Evolutionary conservation across 2,329 filamentous ascomycete genomes (phyloP).

Genomic region (Talaromyces marneffei): DNA sequence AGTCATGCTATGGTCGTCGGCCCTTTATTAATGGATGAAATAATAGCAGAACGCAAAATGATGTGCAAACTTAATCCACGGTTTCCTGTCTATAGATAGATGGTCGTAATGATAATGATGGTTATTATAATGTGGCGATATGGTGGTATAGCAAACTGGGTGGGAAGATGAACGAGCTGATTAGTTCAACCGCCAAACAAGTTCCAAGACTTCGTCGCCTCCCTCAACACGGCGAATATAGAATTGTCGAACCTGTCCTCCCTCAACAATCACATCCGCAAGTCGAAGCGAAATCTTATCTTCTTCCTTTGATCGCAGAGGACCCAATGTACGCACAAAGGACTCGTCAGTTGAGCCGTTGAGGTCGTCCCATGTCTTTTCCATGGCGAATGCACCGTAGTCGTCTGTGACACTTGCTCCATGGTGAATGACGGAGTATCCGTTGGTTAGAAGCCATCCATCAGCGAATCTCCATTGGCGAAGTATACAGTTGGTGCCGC

Average conservation of each 20-base stretch:
- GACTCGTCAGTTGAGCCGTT: conserved; percentile 38
- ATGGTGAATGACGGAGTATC: conserved; percentile 53
- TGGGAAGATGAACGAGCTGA: neutral
- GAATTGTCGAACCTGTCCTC: conserved; percentile 48
- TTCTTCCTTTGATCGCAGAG: conserved; percentile 40
- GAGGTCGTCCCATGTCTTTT: conserved; percentile 50
- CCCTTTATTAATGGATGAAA: neutral
- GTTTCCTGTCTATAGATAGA: neutral
- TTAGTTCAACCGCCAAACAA: conserved; percentile 29
- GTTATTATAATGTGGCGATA: neutral
- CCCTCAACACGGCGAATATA: conserved; percentile 46
- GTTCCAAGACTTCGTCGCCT: conserved; percentile 37
- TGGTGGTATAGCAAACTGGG: neutral
- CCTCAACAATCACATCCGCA: conserved; percentile 40
- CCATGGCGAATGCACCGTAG: conserved; percentile 34
- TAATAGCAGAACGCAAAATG: neutral
- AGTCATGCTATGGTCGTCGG: conserved; percentile 1
- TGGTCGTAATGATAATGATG: conserved; percentile 1
- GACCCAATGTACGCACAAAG: conserved; percentile 52
- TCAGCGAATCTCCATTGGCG: conserved; percentile 49
- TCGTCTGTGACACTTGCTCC: conserved; percentile 38
- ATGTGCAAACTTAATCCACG: neutral
- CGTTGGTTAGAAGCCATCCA: conserved; percentile 52
- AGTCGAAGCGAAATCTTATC: conserved; percentile 51
- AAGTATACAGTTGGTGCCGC: conserved; percentile 52